Evolutionary conservation across 352 stramenopile genomes (phyloP), one percentile per base, ranked within the genome.

Genomic region (Phytophthora aleatoria): DNA sequence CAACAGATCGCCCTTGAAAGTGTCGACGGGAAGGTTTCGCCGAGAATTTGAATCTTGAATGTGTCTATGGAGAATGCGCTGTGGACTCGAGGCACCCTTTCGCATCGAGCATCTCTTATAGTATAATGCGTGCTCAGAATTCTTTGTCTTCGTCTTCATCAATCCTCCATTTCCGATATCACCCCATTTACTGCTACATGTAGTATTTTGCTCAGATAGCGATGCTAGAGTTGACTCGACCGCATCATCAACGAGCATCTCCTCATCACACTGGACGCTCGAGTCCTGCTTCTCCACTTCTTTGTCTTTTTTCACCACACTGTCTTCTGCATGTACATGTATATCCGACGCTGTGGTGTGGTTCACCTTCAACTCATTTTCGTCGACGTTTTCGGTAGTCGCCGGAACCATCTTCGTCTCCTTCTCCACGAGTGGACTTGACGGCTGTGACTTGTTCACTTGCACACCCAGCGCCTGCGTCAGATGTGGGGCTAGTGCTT

Each of bases 401-500:
- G 39, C 2, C 5, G 24, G 15, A 27, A 36, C 26, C 11, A 49
- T 28, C 24, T 43, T 59, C 16, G 33, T 50, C 31, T 57, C 39
- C 11, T 61, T 36, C 24, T 61, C 26, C 50, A 54, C 38, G 7
- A 26, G 41, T 30, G 42, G 52, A 51, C 52, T 71, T 3, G 31
- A 36, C 1, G 42, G 31, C 42, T 72, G 51, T 30, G 48, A 64
- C 36, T 49, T 63, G 42, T 35, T 61, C 35, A 83, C 64, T 3
- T 71, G 69, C 2, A 85, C 57, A 3, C 73, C 75, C 12, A 86
- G 52, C 5, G 60, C 71, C 11, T 56, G 47, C 0, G 33, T 52
- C 10, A 87, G 56, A 43, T 85, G 67, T 38, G 76, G 73, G 0
- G 76, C 73, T 8, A 85, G 55, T 2, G 66, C 43, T 33, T 72